Base-by-base conservation (phyloP, 257 asterid genomes). In the Asclepias syriaca region DNA sequence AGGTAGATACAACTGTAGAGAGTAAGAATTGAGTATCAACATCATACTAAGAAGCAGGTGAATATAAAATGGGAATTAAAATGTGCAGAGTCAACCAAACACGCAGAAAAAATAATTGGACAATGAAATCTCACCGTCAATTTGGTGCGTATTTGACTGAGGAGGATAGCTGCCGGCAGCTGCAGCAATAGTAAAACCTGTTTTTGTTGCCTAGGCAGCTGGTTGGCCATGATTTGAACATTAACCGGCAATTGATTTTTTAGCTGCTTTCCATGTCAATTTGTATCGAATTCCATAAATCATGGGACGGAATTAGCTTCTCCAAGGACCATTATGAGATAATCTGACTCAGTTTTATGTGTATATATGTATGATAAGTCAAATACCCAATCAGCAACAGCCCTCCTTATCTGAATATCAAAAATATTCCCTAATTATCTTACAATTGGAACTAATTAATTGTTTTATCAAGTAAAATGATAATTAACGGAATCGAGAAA, bases 81-180 rank as follows among this genome's bases (percentile, higher is more conserved):
- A 43, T 43, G 48, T 43, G 2, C 11, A 43, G 0, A 8, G 48
- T 43, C 7, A 43, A 43, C 10, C 10, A 43, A 43, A 43, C 48
- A 7, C 48, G 10, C 48, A 43, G 11, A 43, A 43, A 1, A 59
- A 59, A 11, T 12, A 27, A 8, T 59, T 12, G 4, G 45, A 60
- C 5, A 39, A 11, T 13, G 45, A 60, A 60, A 29, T 32, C 16
- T 60, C 66, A 14, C 66, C 37, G 14, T 60, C 66, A 32, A 14
- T 60, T 60, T 60, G 66, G 66, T 60, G 39, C 46, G 37, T 1
- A 29, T 60, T 32, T 60, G 66, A 60, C 66, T 60, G 66, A 29
- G 43, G 22, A 14, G 4, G 65, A 59, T 19, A 18, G 10, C 56
- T 43, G 70, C 70, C 54, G 51, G 56, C 40, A n/a, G 55, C 37